Evolutionary conservation across 805 yeast genomes (phyloP).

Genomic region (Candida parachauliodes): DNA sequence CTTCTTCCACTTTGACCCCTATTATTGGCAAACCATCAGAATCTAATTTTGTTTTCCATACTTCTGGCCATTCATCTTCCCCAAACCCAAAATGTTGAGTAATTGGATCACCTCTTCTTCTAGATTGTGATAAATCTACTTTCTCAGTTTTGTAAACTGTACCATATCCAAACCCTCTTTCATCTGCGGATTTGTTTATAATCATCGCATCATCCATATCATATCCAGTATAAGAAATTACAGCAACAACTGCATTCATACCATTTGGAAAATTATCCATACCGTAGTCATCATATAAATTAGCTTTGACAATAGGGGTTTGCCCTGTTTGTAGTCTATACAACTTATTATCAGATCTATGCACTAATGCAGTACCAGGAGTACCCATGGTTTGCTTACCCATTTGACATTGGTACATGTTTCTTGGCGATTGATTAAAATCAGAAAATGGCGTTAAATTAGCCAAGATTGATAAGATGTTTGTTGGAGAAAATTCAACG

Average conservation of each 20-base stretch:
- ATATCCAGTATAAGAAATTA: constrained; percentile 96
- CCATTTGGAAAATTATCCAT: constrained; percentile 99
- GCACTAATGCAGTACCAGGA: constrained; percentile 92
- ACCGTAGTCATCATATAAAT: constrained; percentile 90
- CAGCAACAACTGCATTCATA: constrained; percentile 97
- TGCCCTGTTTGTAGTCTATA: constrained; percentile 94
- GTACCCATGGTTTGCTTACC: constrained; percentile 99
- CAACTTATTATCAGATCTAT: constrained; percentile 91
- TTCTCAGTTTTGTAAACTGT: constrained; percentile 93
- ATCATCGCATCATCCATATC: constrained; percentile 99
- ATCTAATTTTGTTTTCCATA: constrained; percentile 85
- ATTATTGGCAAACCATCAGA: constrained; percentile 89
- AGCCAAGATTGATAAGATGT: constrained; percentile 89
- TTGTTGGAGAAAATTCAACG: constrained; percentile 93
- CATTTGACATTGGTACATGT: constrained; percentile 99
- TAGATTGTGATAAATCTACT: constrained; percentile 70
- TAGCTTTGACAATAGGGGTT: constrained; percentile 94
- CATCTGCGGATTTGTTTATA: constrained; percentile 93
- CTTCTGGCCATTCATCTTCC: constrained; percentile 84
- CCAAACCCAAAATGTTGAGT: constrained; percentile 96
- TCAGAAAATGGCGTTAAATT: constrained; percentile 97
- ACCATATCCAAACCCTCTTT: constrained; percentile 97
- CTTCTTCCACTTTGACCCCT: constrained; percentile 86
- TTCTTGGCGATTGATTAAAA: constrained; percentile 98
- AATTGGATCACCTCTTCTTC: constrained; percentile 91